Conservation (phyloP, 495 filamentous ascomycete species). For the Bacidia gigantensis region DNA sequence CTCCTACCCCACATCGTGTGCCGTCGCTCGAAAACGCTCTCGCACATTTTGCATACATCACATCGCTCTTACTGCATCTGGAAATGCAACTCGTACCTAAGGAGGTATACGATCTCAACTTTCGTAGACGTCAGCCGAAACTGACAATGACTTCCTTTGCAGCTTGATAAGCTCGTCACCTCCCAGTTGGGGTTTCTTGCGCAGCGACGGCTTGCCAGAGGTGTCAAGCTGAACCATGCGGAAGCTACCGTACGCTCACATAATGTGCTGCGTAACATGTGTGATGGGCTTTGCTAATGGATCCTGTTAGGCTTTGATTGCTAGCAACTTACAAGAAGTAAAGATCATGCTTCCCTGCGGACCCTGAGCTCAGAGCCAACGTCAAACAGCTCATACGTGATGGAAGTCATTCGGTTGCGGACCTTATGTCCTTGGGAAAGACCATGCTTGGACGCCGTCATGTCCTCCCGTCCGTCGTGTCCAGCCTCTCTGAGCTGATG, state of each 20-base stretch:
- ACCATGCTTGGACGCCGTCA: constrained; percentile 91
- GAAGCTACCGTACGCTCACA: constrained; percentile 60
- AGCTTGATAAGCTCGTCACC: constrained; percentile 95
- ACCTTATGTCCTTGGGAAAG: constrained; percentile 83
- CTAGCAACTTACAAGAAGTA: constrained; percentile 80
- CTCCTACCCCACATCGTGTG: too few relatives aligned
- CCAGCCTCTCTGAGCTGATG: constrained; percentile 68
- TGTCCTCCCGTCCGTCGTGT: constrained; percentile 68
- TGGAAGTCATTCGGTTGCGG: constrained; percentile 81
- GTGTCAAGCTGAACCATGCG: constrained; percentile 78
- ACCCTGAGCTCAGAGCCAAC: neutral
- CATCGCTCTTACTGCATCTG: too few relatives aligned
- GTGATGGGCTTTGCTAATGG: neutral
- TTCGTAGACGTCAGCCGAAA: neutral
- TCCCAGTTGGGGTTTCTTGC: constrained; percentile 81
- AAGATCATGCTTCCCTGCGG: constrained; percentile 7
- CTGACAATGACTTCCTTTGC: constrained; percentile 10
- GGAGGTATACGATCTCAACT: constrained; percentile 43
- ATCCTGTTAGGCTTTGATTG: constrained; percentile 63
- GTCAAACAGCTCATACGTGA: constrained; percentile 69
- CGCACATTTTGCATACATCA: too few relatives aligned
- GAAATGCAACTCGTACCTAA: constrained; percentile 74
- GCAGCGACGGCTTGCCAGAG: constrained; percentile 77
- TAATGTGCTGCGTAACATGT: constrained; percentile 2
- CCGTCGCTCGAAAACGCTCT: too few relatives aligned